Conservation (phyloP, 352 stramenopile genomes). For the Halophytophthora batemanensis region DNA sequence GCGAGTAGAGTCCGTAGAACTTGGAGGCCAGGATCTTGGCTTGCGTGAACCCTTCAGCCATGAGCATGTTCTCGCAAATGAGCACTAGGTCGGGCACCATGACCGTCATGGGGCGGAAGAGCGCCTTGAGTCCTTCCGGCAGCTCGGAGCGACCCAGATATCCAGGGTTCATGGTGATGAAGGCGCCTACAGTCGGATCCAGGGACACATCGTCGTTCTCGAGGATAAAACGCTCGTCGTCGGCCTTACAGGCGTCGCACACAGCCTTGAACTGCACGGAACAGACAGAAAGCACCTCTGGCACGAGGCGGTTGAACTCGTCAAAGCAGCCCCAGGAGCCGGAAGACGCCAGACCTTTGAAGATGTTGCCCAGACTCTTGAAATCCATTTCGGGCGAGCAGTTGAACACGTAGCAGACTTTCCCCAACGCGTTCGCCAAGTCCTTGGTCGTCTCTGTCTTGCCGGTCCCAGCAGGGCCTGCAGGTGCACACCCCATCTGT, state of each 20-base stretch:
- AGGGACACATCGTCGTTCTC: slow-evolving; percentile 93
- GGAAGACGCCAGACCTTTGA: slow-evolving; percentile 93
- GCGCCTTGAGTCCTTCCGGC: slow-evolving; percentile 92
- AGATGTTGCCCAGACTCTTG: slow-evolving; percentile 96
- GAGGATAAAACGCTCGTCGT: slow-evolving; percentile 91
- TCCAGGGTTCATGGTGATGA: slow-evolving; percentile 97
- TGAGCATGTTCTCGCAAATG: slow-evolving; percentile 98
- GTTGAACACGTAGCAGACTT: slow-evolving; percentile 96
- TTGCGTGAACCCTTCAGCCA: slow-evolving; percentile 95
- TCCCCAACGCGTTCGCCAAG: slow-evolving; percentile 92
- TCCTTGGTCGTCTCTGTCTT: slow-evolving; percentile 97
- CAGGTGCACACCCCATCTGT: slow-evolving; percentile 81
- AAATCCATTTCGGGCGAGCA: slow-evolving; percentile 97
- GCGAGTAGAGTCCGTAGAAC: slow-evolving; percentile 95
- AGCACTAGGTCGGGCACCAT: slow-evolving; percentile 96
- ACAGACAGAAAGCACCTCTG: slow-evolving; percentile 92
- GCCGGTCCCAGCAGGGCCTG: slow-evolving; percentile 85
- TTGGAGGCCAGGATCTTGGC: slow-evolving; percentile 94
- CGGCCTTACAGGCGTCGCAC: slow-evolving; percentile 94
- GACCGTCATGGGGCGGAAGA: slow-evolving; percentile 96
- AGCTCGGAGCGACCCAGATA: slow-evolving; percentile 94
- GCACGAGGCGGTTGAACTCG: slow-evolving; percentile 95
- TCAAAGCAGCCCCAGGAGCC: slow-evolving; percentile 97
- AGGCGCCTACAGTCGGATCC: slow-evolving; percentile 91
- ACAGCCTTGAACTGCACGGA: slow-evolving; percentile 96